phyloP scores from a whole-genome alignment of 2,329 filamentous ascomycete species.

The Emericellopsis atlantica region DNA sequence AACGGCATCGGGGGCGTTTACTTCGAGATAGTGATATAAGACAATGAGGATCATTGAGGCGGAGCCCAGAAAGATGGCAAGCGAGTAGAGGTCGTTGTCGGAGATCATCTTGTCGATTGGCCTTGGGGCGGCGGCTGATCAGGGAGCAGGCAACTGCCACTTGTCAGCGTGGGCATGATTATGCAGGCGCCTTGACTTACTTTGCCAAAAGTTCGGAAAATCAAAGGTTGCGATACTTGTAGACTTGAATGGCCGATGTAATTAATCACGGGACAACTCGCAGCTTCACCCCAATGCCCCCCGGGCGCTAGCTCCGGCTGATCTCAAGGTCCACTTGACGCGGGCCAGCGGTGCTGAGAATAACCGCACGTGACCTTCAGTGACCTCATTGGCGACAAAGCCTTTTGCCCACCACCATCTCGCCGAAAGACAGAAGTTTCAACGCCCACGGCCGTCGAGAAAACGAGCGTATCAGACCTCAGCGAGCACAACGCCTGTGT shows the following conservation, averaged over 20 bases:
- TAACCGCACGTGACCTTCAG: slow-evolving; percentile 5
- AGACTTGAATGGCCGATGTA: no score
- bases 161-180: no score
- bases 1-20: slow-evolving; percentile 48
- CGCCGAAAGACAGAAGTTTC: no score
- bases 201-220: no score
- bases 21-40: slow-evolving; percentile 89
- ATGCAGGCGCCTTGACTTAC: no score
- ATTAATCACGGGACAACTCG: no score
- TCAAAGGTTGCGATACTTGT: no score
- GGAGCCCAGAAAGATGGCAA: slow-evolving; percentile 87
- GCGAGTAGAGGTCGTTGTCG: slow-evolving; percentile 78
- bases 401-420: neutral
- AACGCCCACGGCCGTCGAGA: no score
- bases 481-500: neutral
- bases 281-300: no score
- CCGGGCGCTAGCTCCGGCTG: no score
- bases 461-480: neutral
- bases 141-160: neutral
- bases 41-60: slow-evolving; percentile 87
- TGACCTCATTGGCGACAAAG: slow-evolving; percentile 5
- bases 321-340: no score
- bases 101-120: slow-evolving; percentile 65
- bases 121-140: slow-evolving; percentile 2
- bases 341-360: neutral